Evolutionary conservation across 257 asterid species (phyloP), one percentile per base, ranked within the genome.

Genomic region (Ballota nigra): DNA sequence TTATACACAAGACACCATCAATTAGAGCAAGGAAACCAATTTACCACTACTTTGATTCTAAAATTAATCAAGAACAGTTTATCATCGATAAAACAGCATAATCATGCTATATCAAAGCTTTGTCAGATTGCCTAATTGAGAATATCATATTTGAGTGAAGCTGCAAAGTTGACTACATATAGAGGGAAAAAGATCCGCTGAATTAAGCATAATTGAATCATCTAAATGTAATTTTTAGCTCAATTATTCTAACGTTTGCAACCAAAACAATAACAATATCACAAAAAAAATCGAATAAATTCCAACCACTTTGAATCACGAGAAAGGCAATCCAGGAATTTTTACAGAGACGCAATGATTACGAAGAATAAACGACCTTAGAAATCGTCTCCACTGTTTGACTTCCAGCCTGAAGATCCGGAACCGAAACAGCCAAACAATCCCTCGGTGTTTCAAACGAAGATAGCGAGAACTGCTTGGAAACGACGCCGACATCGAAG

Each of bases 401-500:
- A 45, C 55, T 64, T 2, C 65, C 72, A 12, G 38, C 52, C 57
- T 11, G 75, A 66, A 65, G 80, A 81, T 74, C 78, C 23, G 80
- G 80, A 1, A 0, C 22, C 4, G 75, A 47, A 15, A 22, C 82
- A 28, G 75, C 81, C 78, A 75, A 73, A 66, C 89, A 86, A 18
- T 86, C 87, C 75, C 84, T 79, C 0, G 89, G 89, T 2, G 80
- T 77, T 40, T 86, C 92, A 38, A 84, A 84, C 8, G 81, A 79
- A 3, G 92, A 82, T 51, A 86, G 71, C 0, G 92, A 84, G 8
- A 76, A 83, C 76, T 86, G 86, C 80, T 86, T 84, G 28, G 77
- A 76, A 36, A 85, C 88, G 33, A 83, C 83, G 18, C 91, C 83
- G 28, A 86, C 84, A 41, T 86, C 73, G 43, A 86, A 79, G 83